Percentiles rank a stretch among this genome's conserved stretches.
Conservation (phyloP, 352 stramenopile species). For the Elongisporangium senticosum region DNA sequence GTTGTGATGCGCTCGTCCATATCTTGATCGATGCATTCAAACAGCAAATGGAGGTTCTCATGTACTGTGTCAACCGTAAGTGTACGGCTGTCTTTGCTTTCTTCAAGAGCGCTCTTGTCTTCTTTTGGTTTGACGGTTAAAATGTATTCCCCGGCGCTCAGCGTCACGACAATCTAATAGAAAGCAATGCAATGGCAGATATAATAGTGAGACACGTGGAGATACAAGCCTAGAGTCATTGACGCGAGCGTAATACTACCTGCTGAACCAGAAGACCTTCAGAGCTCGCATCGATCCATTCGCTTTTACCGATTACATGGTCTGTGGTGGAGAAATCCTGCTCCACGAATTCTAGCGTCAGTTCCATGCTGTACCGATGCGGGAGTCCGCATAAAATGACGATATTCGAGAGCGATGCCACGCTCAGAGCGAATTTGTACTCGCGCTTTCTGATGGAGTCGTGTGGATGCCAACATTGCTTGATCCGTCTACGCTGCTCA, state of each 20-base stretch:
- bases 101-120: slow-evolving; percentile 3
- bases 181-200: neutral
- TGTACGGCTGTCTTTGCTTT: neutral
- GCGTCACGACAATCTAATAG: slow-evolving; percentile 17
- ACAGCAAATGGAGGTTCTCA: slow-evolving; percentile 32
- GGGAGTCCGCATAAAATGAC: neutral
- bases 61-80: slow-evolving; percentile 14
- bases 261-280: neutral
- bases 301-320: slow-evolving; percentile 2
- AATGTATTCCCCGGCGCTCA: slow-evolving; percentile 39
- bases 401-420: slow-evolving; percentile 15
- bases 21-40: slow-evolving; percentile 40
- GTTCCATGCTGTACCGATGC: neutral
- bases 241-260: no score
- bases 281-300: neutral
- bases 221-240: no score
- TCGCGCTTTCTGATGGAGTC: neutral
- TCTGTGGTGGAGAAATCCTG: slow-evolving; percentile 15
- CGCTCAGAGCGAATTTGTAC: slow-evolving; percentile 9
- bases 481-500: slow-evolving; percentile 7
- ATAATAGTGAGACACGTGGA: neutral
- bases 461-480: neutral
- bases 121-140: slow-evolving; percentile 15
- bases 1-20: slow-evolving; percentile 24
- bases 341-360: slow-evolving; percentile 17